phyloP scores from a whole-genome alignment of 1,139 yeast genomes.

The Chernovozyma sophiae-reginae region DNA sequence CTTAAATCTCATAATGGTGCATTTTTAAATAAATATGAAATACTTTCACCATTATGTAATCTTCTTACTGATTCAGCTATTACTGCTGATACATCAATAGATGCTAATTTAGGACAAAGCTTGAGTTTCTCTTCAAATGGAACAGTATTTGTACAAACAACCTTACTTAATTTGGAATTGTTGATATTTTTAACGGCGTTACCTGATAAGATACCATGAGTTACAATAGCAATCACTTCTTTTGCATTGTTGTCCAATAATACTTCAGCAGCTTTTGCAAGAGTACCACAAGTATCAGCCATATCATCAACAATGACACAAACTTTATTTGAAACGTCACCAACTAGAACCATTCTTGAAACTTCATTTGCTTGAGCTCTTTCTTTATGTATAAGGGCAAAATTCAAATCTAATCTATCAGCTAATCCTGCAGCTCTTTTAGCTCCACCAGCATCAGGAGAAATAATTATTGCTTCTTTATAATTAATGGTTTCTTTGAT shows the following conservation, averaged over 20 bases:
- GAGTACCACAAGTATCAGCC: conserved; percentile 84
- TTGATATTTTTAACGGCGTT: conserved; percentile 62
- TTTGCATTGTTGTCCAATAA: conserved; percentile 60
- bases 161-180: conserved; percentile 51
- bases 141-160: conserved; percentile 73
- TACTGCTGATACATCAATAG: conserved; percentile 68
- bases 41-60: conserved; percentile 79
- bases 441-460: conserved; percentile 88
- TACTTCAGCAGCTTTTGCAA: conserved; percentile 73
- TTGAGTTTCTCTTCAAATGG: conserved; percentile 56
- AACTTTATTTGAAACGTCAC: conserved; percentile 67
- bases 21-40: conserved; percentile 64
- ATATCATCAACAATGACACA: conserved; percentile 76
- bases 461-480: conserved; percentile 57
- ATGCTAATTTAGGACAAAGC: conserved; percentile 54
- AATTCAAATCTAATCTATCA: conserved; percentile 69
- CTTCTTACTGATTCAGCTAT: conserved; percentile 79
- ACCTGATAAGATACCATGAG: conserved; percentile 77
- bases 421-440: conserved; percentile 79
- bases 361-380: conserved; percentile 78
- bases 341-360: conserved; percentile 70
- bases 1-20: conserved; percentile 35
- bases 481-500: conserved; percentile 50
- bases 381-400: conserved; percentile 80
- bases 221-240: conserved; percentile 71